A percentile compares a stretch with the other conserved stretches of the same genome.
phyloP scores from a whole-genome alignment of 116 monocot species.

The Thalassia testudinum region DNA sequence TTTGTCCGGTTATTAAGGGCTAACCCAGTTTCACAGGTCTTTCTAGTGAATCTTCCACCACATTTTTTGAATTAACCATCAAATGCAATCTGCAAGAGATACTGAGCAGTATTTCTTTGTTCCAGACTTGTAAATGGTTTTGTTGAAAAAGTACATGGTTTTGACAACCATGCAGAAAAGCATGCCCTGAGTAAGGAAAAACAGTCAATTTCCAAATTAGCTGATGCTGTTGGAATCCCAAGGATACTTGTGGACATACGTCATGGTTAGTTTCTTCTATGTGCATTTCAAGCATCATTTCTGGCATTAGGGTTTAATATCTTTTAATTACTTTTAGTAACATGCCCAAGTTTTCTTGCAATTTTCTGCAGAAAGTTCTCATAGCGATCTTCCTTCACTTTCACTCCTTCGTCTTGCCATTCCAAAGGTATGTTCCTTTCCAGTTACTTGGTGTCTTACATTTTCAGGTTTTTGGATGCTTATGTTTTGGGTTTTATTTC shows the following conservation, averaged over 20 bases:
- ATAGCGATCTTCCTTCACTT: conserved; percentile 72
- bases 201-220: conserved; percentile 63
- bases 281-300: no score
- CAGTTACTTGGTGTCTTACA: no score
- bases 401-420: conserved; percentile 58
- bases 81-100: no score
- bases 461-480: no score
- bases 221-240: conserved; percentile 78
- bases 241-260: conserved; percentile 89
- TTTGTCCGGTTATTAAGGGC: no score
- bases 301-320: no score
- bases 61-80: no score
- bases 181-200: conserved; percentile 47
- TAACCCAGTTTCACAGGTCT: no score
- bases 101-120: background rate
- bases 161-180: conserved; percentile 18
- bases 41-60: no score
- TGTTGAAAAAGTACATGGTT: conserved; percentile 34
- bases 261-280: conserved; percentile 41
- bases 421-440: conserved; percentile 35
- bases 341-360: no score
- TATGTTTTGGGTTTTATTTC: no score
- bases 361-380: conserved; percentile 62
- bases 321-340: no score
- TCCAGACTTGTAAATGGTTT: conserved; percentile 80